phyloP scores from a whole-genome alignment of 1,284 basidiomycete genomes.

The Mycena citricolor region DNA sequence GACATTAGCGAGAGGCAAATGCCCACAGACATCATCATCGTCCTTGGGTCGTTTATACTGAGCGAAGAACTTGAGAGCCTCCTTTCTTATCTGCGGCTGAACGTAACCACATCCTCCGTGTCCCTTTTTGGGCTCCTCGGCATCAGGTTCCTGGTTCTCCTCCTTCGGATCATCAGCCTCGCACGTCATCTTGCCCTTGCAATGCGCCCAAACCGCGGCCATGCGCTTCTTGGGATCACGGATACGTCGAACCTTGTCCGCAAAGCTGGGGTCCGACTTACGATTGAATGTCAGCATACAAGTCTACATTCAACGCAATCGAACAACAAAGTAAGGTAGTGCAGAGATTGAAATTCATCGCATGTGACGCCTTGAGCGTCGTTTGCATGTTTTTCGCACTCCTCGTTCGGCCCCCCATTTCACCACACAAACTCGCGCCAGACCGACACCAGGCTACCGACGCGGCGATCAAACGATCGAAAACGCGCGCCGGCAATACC shows the following conservation, averaged over 20 bases:
- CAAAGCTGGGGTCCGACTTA: conserved; percentile 83
- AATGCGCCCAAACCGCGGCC: conserved; percentile 82
- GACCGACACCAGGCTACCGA: conserved; percentile 68
- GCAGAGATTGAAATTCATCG: conserved; percentile 46
- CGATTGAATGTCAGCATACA: conserved; percentile 56
- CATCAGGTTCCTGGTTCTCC: conserved; percentile 76
- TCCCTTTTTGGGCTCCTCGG: conserved; percentile 75
- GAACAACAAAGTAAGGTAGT: conserved; percentile 60
- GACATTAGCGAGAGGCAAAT: conserved; percentile 6
- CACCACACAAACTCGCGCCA: conserved; percentile 83
- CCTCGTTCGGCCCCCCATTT: conserved; percentile 94
- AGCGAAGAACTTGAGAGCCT: conserved; percentile 94
- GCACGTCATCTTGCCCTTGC: conserved; percentile 85
- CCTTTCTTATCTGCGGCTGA: conserved; percentile 92
- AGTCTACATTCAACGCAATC: conserved; percentile 38
- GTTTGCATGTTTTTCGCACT: conserved; percentile 66
- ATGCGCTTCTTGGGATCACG: conserved; percentile 89
- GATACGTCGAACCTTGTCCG: conserved; percentile 80
- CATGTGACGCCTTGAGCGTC: conserved; percentile 34
- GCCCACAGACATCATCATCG: conserved; percentile 80
- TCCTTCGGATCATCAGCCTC: conserved; percentile 86
- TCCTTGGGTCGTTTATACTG: conserved; percentile 93
- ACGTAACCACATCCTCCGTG: conserved; percentile 96
- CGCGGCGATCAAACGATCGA: conserved; percentile 90
- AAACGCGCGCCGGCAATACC: conserved; percentile 71